Evolutionary conservation across 352 stramenopile genomes (phyloP).

Genomic region (Phytophthora pluvialis): DNA sequence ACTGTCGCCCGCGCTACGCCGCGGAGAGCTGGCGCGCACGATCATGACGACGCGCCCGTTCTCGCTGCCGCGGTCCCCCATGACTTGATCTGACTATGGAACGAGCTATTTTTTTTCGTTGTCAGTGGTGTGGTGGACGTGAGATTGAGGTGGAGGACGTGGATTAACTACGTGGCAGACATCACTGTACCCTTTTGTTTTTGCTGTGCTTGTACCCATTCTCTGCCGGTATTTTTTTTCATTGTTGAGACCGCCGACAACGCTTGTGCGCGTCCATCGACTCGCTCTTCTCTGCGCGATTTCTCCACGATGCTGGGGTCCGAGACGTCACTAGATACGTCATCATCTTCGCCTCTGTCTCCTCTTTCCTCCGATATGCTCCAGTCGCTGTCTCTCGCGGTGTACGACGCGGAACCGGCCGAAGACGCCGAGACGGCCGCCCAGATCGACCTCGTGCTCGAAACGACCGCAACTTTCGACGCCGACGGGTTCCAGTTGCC

Average conservation of each 20-base stretch:
- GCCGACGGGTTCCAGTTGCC: conserved; percentile 48
- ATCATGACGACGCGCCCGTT: conserved; percentile 82
- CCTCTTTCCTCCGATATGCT: conserved; percentile 26
- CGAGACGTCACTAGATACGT: background rate
- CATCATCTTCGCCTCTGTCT: conserved; percentile 21
- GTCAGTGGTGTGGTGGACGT: background rate
- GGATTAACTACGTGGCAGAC: background rate
- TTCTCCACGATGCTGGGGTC: conserved; percentile 13
- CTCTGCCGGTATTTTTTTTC: no score
- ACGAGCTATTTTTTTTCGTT: background rate
- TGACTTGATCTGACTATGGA: conserved; percentile 25
- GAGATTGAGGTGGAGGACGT: background rate
- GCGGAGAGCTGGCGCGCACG: conserved; percentile 70
- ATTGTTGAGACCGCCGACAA: no score
- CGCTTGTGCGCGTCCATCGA: background rate
- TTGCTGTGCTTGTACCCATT: no score
- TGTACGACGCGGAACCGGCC: conserved; percentile 1
- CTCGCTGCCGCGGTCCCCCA: conserved; percentile 42
- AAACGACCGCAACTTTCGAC: conserved; percentile 54
- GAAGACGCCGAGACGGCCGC: conserved; percentile 7
- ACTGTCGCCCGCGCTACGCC: conserved; percentile 28
- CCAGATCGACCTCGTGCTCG: conserved; percentile 57
- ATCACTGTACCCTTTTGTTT: no score
- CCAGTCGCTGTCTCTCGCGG: conserved; percentile 2
- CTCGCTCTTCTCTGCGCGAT: conserved; percentile 6